These are phyloP conservation scores for Globisporangium yorkense DNA, from an alignment of 352 stramenopile genomes.

Conservation along the genomic window DNA sequence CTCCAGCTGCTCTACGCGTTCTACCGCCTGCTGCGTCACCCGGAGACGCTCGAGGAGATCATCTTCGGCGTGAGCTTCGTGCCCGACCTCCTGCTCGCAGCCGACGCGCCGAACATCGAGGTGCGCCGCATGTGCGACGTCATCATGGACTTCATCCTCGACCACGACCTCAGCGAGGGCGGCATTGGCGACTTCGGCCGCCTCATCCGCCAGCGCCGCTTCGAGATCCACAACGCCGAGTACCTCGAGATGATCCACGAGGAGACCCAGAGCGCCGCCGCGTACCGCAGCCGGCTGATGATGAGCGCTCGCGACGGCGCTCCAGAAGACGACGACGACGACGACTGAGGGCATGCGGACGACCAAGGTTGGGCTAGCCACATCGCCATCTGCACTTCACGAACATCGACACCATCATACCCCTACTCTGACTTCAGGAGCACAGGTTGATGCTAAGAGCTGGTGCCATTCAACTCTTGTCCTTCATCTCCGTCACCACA, in stretches of 20 bases:
- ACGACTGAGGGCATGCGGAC: background rate
- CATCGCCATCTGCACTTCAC: background rate
- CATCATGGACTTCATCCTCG: slow-evolving; percentile 81
- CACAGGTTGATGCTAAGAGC: background rate
- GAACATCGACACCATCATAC: background rate
- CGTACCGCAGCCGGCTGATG: slow-evolving; percentile 11
- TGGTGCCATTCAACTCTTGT: no score
- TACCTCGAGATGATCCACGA: slow-evolving; percentile 84
- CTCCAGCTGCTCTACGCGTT: slow-evolving; percentile 78
- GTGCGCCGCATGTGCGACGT: slow-evolving; percentile 83
- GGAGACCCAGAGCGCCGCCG: slow-evolving; percentile 27
- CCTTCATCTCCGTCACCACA: no score
- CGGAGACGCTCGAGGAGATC: slow-evolving; percentile 77
- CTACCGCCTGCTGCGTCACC: slow-evolving; percentile 68
- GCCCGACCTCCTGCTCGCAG: slow-evolving; percentile 68
- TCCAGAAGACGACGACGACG: background rate
- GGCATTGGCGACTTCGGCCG: slow-evolving; percentile 66
- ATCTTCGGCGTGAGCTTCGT: slow-evolving; percentile 70
- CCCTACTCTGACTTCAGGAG: background rate
- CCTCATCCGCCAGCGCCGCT: slow-evolving; percentile 74
- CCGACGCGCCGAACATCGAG: slow-evolving; percentile 74
- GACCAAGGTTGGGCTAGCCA: background rate
- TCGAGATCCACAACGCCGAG: slow-evolving; percentile 86
- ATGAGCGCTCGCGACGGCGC: slow-evolving; percentile 2
- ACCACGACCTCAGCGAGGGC: slow-evolving; percentile 63